Percentiles rank a stretch among this genome's conserved stretches.
These are phyloP conservation scores for Scutellaria galericulata DNA, from an alignment of 257 asterid species.

Conservation along the genomic window DNA sequence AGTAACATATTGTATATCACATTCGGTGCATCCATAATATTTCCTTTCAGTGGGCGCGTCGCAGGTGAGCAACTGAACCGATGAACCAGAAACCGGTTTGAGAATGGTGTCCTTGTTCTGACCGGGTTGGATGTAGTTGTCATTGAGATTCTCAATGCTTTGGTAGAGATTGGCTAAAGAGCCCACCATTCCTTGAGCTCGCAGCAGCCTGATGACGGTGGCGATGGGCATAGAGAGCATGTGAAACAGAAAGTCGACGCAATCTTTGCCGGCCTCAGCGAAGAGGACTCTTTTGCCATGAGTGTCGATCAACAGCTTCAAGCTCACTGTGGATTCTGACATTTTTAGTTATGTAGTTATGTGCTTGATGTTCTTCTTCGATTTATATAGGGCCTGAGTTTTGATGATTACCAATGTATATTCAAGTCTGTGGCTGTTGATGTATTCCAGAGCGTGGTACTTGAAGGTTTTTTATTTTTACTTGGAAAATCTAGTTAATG, in stretches of 20 bases:
- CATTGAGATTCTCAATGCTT: conserved; percentile 39
- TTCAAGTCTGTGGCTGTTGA: no score
- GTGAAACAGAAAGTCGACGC: conserved; percentile 49
- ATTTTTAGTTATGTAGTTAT: not conserved
- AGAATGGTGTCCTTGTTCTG: conserved; percentile 34
- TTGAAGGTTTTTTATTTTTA: no score
- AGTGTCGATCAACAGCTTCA: conserved; percentile 53
- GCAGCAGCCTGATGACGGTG: conserved; percentile 30
- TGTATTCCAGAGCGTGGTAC: no score
- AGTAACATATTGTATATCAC: not conserved
- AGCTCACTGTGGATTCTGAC: conserved; percentile 30
- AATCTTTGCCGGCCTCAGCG: conserved; percentile 47
- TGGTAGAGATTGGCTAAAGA: conserved; percentile 37
- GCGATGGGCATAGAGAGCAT: conserved; percentile 43
- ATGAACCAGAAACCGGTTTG: conserved; percentile 25
- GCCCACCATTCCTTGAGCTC: conserved; percentile 37
- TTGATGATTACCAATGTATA: no score
- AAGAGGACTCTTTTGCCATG: conserved; percentile 39
- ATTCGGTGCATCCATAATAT: not conserved
- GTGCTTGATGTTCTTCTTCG: no score
- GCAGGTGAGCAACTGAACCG: no score
- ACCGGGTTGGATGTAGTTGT: conserved; percentile 28
- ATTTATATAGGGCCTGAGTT: no score
- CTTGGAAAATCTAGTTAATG: no score
- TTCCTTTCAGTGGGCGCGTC: not conserved